Evolutionary conservation across 2,329 filamentous ascomycete species (phyloP), one percentile per base, ranked within the genome.

Genomic region (Aspergillus puulaauensis): DNA sequence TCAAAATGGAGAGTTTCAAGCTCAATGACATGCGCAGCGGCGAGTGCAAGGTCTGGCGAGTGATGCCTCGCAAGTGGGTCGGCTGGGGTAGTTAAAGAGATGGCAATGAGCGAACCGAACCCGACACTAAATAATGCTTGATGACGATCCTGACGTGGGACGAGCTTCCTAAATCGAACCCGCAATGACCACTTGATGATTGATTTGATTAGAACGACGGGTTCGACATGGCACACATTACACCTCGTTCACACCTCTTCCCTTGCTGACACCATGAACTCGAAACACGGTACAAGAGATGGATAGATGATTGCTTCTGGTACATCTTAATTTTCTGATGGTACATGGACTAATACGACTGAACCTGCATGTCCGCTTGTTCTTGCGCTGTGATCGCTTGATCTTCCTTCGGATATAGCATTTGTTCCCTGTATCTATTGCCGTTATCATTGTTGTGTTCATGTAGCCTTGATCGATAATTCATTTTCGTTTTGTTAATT

Each of bases 11-110:
- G 80, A 96, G 92, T 77, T 98, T 93, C 78, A 90, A 93, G 78
- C 83, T 99, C 60, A 92, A 93, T 45, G 95, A 99, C 77, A 71
- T 99, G 73, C 84, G 91, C 71, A 93, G 89, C 74, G 95, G 95
- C 17, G 95, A 99, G 78, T 93, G 97, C 67, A 93, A 95, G 80
- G 91, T 99, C 60, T 99, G 95, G 95, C 86, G 95, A 57, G 90
- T 97, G 46, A 96, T 98, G 86, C 90, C 91, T 40, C 84, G 91
- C 68, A 88, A 84, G 71, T 99, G 93, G 92, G 87, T 98, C 52
- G 92, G 93, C 23, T 98, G 93, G 95, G 88, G 87, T 54, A 66
- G 49, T 45, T 67, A 56, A 53, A 47, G 46, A 51, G 19, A 50
- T n/a, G 23, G 37, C 35, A 49, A 41, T 24, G 27, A 39, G 12